Evolutionary conservation across 2,329 filamentous ascomycete species (phyloP).

Genomic region (Sarocladiaceae sp.): DNA sequence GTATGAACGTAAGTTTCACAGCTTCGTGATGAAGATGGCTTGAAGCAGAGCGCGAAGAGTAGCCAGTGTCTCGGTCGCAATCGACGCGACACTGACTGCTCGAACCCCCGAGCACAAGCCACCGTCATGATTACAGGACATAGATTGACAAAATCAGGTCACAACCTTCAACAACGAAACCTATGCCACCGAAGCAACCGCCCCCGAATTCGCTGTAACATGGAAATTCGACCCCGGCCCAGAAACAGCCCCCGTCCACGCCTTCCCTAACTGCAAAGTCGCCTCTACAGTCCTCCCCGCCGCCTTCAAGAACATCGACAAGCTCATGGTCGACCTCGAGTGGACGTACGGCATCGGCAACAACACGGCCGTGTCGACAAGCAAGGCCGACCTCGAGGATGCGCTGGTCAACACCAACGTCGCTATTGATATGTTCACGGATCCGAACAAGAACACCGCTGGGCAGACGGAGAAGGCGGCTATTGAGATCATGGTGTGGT

Average conservation of each 20-base stretch:
- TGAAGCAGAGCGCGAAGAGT: too few species aligned
- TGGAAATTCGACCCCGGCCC: conserved; percentile 45
- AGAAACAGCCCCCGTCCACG: conserved; percentile 43
- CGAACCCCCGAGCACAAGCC: too few species aligned
- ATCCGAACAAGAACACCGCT: conserved; percentile 36
- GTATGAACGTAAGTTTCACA: conserved; percentile 47
- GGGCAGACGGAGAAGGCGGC: conserved; percentile 34
- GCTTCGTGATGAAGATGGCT: too few species aligned
- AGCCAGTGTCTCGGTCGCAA: too few species aligned
- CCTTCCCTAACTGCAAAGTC: conserved; percentile 49
- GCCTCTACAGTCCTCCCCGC: conserved; percentile 39
- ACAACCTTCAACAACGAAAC: conserved; percentile 45
- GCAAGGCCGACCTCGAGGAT: conserved; percentile 26
- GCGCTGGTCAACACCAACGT: conserved; percentile 49
- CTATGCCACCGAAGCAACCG: conserved; percentile 40
- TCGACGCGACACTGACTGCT: too few species aligned
- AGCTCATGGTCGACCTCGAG: conserved; percentile 39
- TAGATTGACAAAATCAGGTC: conserved; percentile 28
- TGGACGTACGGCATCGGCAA: conserved; percentile 49
- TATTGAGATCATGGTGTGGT: conserved; percentile 56
- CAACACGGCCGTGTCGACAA: conserved; percentile 28
- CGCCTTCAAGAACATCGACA: conserved; percentile 30
- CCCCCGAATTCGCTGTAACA: conserved; percentile 47
- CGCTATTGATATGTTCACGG: conserved; percentile 56
- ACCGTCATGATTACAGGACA: neutral